These are phyloP conservation scores for Saccharomyces hybrid DNA, from an alignment of 1,139 yeast genomes.

Conservation along the genomic window DNA sequence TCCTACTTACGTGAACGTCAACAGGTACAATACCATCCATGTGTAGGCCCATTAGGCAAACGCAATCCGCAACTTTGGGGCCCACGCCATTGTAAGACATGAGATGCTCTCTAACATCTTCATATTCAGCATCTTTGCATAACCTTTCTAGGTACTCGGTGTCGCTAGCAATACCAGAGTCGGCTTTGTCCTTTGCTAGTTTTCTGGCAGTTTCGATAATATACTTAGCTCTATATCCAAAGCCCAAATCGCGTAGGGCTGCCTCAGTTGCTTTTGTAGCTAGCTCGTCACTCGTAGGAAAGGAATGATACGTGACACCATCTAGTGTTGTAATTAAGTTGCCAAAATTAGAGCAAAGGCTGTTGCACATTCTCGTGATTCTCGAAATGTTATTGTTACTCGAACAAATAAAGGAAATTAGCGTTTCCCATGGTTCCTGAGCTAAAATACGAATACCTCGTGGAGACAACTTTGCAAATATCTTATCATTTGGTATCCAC, in stretches of 20 bases:
- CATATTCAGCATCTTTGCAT: conserved; percentile 13
- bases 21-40: conserved; percentile 88
- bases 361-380: conserved; percentile 88
- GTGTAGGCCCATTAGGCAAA: conserved; percentile 83
- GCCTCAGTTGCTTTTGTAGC: conserved; percentile 37
- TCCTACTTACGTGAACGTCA: conserved; percentile 93
- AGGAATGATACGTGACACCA: conserved; percentile 57
- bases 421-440: conserved; percentile 96
- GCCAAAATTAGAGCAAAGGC: conserved; percentile 68
- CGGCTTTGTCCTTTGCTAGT: conserved; percentile 31
- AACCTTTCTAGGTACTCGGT: conserved; percentile 17
- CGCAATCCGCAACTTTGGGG: conserved; percentile 96
- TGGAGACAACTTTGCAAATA: conserved; percentile 34
- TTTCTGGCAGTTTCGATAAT: conserved; percentile 67
- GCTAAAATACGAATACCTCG: conserved; percentile 74
- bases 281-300: conserved; percentile 59
- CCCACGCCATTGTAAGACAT: conserved; percentile 83
- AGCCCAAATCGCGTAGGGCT: conserved; percentile 43
- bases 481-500: conserved; percentile 56
- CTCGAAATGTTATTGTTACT: conserved; percentile 94
- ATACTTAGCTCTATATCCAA: conserved; percentile 91
- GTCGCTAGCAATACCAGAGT: conserved; percentile 24
- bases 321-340: conserved; percentile 47
- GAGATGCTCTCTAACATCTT: conserved; percentile 56
- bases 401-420: conserved; percentile 84